These are phyloP conservation scores for Exobasidium cylindrosporum DNA, from an alignment of 1,284 basidiomycete genomes.

Conservation along the genomic window DNA sequence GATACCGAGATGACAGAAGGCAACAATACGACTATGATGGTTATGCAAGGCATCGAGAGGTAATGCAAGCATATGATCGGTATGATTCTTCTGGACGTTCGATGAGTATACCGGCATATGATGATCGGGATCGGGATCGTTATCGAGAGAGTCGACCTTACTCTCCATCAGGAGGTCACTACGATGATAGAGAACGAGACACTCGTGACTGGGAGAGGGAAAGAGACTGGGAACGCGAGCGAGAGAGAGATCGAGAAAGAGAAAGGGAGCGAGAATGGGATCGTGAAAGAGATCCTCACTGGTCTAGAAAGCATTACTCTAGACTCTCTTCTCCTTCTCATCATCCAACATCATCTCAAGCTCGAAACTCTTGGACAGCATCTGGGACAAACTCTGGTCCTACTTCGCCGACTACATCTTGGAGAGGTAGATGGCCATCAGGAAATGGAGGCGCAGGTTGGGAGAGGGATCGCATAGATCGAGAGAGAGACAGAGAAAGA, in stretches of 20 bases:
- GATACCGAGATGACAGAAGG: not conserved
- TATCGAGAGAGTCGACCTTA: not conserved
- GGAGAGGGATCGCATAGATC: constrained; percentile 19
- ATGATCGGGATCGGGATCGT: not conserved
- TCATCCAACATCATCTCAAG: constrained; percentile 22
- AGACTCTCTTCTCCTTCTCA: constrained; percentile 17
- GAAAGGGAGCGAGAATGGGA: not conserved
- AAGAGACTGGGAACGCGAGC: constrained; percentile 27
- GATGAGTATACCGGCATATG: not conserved
- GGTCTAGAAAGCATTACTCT: constrained; percentile 17
- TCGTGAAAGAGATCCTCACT: constrained; percentile 16
- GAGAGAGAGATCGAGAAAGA: constrained; percentile 4
- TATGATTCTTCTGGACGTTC: not conserved
- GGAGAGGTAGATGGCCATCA: constrained; percentile 21
- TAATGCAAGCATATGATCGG: not conserved
- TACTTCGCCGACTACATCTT: constrained; percentile 19
- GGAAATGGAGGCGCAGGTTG: constrained; percentile 15
- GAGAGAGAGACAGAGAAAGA: constrained; percentile 12
- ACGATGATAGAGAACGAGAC: not conserved
- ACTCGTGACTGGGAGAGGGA: constrained; percentile 30
- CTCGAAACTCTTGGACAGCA: constrained; percentile 19
- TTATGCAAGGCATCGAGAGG: not conserved
- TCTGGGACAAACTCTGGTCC: constrained; percentile 18
- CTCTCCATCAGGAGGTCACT: not conserved
- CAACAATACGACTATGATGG: not conserved